Percentiles rank a stretch among this genome's conserved stretches.
Evolutionary conservation across 805 yeast genomes (phyloP).

Genomic region (Candida nemodendra): DNA sequence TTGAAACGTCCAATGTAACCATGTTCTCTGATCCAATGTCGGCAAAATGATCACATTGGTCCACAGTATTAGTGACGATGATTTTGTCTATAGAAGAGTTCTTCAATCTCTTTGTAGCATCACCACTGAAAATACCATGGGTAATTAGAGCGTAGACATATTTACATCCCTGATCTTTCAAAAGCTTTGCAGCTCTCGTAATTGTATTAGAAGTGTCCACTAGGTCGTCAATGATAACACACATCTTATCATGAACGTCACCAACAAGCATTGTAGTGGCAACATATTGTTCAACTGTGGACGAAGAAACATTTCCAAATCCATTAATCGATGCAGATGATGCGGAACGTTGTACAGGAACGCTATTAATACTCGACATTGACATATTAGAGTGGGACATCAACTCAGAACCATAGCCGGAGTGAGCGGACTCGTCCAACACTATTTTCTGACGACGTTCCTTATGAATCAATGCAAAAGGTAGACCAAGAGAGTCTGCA

Average conservation of each 20-base stretch:
- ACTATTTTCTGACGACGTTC: constrained; percentile 64
- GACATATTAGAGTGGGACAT: constrained; percentile 18
- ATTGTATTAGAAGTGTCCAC: constrained; percentile 93
- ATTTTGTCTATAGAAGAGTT: constrained; percentile 75
- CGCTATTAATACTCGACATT: constrained; percentile 15
- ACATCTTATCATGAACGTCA: constrained; percentile 80
- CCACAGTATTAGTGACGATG: constrained; percentile 88
- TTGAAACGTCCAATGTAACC: constrained; percentile 81
- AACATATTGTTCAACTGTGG: constrained; percentile 31
- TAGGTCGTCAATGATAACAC: constrained; percentile 90
- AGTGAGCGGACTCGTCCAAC: constrained; percentile 15
- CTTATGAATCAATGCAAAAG: constrained; percentile 93
- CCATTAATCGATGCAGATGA: constrained; percentile 19
- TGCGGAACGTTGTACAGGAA: constrained; percentile 14
- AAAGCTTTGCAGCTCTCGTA: constrained; percentile 84
- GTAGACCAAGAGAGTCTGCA: constrained; percentile 85
- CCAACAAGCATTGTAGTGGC: constrained; percentile 97
- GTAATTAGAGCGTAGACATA: constrained; percentile 85
- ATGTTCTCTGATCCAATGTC: constrained; percentile 51
- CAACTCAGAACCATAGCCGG: constrained; percentile 13
- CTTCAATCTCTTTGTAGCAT: constrained; percentile 71
- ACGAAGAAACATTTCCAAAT: constrained; percentile 1
- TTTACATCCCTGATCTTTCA: constrained; percentile 91
- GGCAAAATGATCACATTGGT: constrained; percentile 63
- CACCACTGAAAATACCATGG: constrained; percentile 92